Percentiles rank a stretch among this genome's conserved stretches.
Conservation (phyloP, 805 yeast species). For the Candida michaelii region DNA sequence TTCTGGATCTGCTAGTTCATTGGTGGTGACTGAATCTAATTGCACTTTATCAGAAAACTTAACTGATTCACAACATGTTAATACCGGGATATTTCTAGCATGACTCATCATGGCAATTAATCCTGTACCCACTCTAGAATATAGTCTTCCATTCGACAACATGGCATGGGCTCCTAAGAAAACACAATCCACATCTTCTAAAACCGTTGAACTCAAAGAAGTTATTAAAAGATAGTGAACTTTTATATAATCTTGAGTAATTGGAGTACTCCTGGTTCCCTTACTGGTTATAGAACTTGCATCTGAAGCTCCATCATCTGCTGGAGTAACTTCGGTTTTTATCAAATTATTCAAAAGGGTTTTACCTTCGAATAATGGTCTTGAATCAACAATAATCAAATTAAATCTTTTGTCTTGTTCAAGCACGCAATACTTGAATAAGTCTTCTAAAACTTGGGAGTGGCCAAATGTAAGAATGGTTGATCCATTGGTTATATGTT, state of each 20-base stretch:
- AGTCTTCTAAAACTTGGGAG: constrained; percentile 75
- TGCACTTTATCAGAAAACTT: constrained; percentile 95
- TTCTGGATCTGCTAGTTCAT: constrained; percentile 83
- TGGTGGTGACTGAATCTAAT: constrained; percentile 90
- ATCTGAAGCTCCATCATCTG: constrained; percentile 19
- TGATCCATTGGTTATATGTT: constrained; percentile 71
- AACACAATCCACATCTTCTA: constrained; percentile 86
- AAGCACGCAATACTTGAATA: constrained; percentile 65
- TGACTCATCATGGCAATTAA: constrained; percentile 89
- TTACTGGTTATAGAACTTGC: constrained; percentile 18
- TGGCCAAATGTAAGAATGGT: constrained; percentile 87
- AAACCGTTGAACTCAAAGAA: constrained; percentile 69
- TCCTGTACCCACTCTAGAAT: constrained; percentile 94
- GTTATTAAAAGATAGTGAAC: constrained; percentile 78
- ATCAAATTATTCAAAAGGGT: constrained; percentile 66
- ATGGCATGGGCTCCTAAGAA: constrained; percentile 96
- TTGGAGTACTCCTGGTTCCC: constrained; percentile 20
- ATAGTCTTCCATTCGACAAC: constrained; percentile 90
- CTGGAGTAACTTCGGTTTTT: constrained; percentile 29
- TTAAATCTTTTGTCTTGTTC: constrained; percentile 65
- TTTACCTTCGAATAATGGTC: constrained; percentile 93
- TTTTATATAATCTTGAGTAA: constrained; percentile 57
- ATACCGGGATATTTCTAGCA: constrained; percentile 85
- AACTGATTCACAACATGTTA: constrained; percentile 92
- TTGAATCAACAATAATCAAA: constrained; percentile 85